Conservation (phyloP, 805 yeast species). For the Kazachstania kunashirensis region DNA sequence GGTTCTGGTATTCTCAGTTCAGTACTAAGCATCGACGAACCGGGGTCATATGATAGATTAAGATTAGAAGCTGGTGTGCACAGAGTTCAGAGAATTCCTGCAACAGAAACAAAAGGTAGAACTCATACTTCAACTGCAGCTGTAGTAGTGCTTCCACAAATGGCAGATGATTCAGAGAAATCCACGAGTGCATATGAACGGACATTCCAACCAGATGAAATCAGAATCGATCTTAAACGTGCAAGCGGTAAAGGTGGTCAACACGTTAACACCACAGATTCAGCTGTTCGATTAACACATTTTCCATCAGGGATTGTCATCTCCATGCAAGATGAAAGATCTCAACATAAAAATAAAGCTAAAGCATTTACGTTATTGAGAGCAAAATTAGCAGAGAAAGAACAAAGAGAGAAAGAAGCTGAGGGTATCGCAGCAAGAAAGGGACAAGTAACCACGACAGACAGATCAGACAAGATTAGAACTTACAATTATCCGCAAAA, state of each 20-base stretch:
- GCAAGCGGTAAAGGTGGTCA: constrained; percentile 98
- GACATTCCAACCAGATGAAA: constrained; percentile 74
- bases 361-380: constrained; percentile 78
- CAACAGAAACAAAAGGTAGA: constrained; percentile 87
- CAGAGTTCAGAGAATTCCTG: constrained; percentile 89
- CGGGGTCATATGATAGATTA: constrained; percentile 64
- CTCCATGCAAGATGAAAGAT: constrained; percentile 86
- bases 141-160: constrained; percentile 82
- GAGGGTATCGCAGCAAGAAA: constrained; percentile 59
- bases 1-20: constrained; percentile 72
- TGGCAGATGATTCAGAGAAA: constrained; percentile 46
- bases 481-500: constrained; percentile 92
- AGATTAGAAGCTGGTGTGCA: constrained; percentile 93
- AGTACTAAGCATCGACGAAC: constrained; percentile 58
- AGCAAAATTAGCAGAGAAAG: constrained; percentile 76
- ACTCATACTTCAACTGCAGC: constrained; percentile 96
- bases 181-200: constrained; percentile 48
- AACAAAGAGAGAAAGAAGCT: constrained; percentile 52
- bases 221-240: constrained; percentile 92
- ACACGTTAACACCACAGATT: constrained; percentile 94
- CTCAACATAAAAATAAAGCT: constrained; percentile 90
- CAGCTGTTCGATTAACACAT: constrained; percentile 90
- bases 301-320: constrained; percentile 85
- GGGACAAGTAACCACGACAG: constrained; percentile 81
- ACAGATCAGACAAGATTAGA: constrained; percentile 84